Base-by-base conservation (phyloP, 345 rosid genomes). In the Passiflora organensis region DNA sequence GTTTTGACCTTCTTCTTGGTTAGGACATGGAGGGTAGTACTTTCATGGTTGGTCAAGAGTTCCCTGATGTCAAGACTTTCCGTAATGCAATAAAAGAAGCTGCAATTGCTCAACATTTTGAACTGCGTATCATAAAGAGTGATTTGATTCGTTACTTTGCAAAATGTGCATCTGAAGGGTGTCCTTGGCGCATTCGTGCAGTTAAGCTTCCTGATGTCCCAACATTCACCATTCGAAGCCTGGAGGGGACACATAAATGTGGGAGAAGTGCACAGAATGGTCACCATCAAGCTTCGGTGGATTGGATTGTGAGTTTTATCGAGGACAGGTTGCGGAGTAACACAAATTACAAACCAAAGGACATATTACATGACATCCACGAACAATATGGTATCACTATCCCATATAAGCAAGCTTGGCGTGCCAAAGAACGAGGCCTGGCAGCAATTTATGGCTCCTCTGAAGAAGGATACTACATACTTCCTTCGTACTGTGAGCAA, bases 331-430 rank as follows among this genome's bases (percentile, higher is more conserved):
- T 82, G 15, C 58, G 78, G 43, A 71, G 72, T 67, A 62, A 77
- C 61, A 64, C 65, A 21, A 68, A 73, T 47, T 82, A 77, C 76
- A 82, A 82, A 52, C 88, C 84, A 16, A 82, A 82, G 59, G 79
- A 79, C 59, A 82, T 73, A 68, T 64, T 79, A 53, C 79, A 76
- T 28, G 82, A 74, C 50, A 76, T 82, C 49, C 80, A 71, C 38
- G 55, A 73, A 59, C 77, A 77, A 10, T 69, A 79, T 32, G 79
- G 79, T 56, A 77, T 82, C 64, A 71, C 63, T 25, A 71, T 82
- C 43, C 79, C 88, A 1, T 75, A 77, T 69, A 82, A 77, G 70
- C 82, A 82, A 65, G 88, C 82, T 50, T 77, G 81, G 82, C 80
- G 73, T 49, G 84, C 80, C n/a, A 76, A 82, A 61, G 87, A 79